These are phyloP conservation scores for Mortierella sp. DNA, from an alignment of 371 early-diverging fungal species.

Conservation along the genomic window DNA sequence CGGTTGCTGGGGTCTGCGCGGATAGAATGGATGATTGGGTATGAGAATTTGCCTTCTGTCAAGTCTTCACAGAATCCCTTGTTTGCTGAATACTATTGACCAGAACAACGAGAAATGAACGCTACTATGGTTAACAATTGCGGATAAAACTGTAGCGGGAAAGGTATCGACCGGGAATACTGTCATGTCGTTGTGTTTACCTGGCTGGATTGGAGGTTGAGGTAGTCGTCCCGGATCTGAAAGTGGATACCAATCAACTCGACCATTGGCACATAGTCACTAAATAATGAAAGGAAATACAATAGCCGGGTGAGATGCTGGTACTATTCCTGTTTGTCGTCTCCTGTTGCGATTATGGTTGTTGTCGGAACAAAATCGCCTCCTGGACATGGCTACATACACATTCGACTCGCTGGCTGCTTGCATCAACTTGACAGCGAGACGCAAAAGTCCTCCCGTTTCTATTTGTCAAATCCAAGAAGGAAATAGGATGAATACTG, in stretches of 20 bases:
- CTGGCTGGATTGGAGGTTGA: conserved; percentile 88
- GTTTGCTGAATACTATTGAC: conserved; percentile 81
- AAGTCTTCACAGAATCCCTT: conserved; percentile 98
- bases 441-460: conserved; percentile 94
- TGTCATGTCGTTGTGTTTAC: conserved; percentile 58
- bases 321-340: not conserved
- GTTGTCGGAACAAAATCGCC: not conserved
- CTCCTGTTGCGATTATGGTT: not conserved
- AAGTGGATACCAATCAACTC: conserved; percentile 92
- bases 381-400: conserved; percentile 54
- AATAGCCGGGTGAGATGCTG: not conserved
- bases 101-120: not conserved
- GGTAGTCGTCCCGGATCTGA: conserved; percentile 97
- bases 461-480: conserved; percentile 63
- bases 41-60: conserved; percentile 98
- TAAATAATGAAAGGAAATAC: not conserved
- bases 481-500: not conserved
- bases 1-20: conserved; percentile 71
- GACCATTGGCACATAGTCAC: conserved; percentile 85
- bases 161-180: not conserved
- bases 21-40: conserved; percentile 93
- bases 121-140: not conserved
- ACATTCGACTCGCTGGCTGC: conserved; percentile 64
- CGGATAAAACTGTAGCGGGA: not conserved
- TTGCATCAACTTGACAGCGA: conserved; percentile 95